Evolutionary conservation across 768 basidiomycete genomes (phyloP), one percentile per base, ranked within the genome.

Genomic region (Tremella mesenterica): DNA sequence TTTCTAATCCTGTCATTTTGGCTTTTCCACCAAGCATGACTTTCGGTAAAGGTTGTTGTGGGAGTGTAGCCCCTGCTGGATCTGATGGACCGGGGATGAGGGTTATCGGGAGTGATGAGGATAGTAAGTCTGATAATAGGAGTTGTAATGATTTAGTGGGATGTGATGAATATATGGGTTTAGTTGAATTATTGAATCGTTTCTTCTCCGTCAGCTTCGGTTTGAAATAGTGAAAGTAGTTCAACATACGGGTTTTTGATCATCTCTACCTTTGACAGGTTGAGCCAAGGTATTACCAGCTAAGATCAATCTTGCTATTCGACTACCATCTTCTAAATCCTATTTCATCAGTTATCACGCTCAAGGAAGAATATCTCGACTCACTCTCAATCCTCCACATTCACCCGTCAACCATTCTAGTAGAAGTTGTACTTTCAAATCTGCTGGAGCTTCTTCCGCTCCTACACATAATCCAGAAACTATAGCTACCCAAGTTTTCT

Each of bases 31-130:
- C 82, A 57, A 99, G 85, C 85, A 97, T 91, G 5, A 88, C 85
- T 28, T 84, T 81, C 44, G 95, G 95, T 60, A 97, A 80, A 0
- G 88, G 80, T 65, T 95, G 95, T 70, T 99, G 95, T 2, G 95
- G 95, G 60, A 99, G 76, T 33, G 92, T 89, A 0, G 81, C 79
- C 0, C 88, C 89, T 13, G 89, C 81, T 2, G 93, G 95, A 73
- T 99, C 95, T 30, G 79, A 78, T 48, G 83, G 81, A 7, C 95
- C 95, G 2, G 92, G 88, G 36, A 97, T 77, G 26, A 99, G 76
- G 65, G 92, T 89, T 29, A 96, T 79, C 0, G 92, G 87, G 60
- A 99, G 77, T 16, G 82, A 79, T 12, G 81, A 80, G 5, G 83
- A 80, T 44, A 96, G 78, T 14, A 73, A 52, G 61, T 95, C 89